Percentiles rank a stretch among this genome's conserved stretches.
Evolutionary conservation across 1,284 basidiomycete species (phyloP).

Genomic region (Coniferiporia weirii): DNA sequence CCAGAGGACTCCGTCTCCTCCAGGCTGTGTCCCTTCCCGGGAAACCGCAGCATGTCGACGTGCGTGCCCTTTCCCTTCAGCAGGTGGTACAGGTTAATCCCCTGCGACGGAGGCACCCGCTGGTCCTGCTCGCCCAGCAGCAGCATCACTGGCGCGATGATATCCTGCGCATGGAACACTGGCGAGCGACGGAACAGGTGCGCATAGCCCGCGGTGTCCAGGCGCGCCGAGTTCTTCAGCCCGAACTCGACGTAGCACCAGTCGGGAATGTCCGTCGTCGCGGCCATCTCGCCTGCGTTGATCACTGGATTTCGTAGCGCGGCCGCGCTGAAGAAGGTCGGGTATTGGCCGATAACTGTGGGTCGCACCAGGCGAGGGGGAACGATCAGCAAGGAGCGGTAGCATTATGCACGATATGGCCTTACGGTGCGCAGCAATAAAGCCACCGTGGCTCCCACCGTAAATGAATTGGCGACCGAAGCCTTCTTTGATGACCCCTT

Average conservation of each 20-base stretch:
- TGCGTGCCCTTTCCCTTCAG: constrained; percentile 42
- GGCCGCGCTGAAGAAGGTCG: constrained; percentile 55
- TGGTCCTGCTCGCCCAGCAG: constrained; percentile 57
- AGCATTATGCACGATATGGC: constrained; percentile 9
- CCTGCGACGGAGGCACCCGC: constrained; percentile 61
- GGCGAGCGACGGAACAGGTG: constrained; percentile 51
- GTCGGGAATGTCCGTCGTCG: constrained; percentile 66
- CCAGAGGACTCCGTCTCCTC: constrained; percentile 56
- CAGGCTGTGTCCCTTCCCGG: constrained; percentile 56
- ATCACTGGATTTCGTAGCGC: constrained; percentile 69
- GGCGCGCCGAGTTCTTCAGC: constrained; percentile 20
- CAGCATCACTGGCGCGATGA: constrained; percentile 52
- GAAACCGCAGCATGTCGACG: constrained; percentile 61
- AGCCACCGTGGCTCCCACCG: constrained; percentile 75
- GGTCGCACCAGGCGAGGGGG: too few relatives aligned
- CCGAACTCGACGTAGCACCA: constrained; percentile 66
- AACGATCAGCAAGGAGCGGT: too few relatives aligned
- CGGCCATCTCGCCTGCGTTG: constrained; percentile 44
- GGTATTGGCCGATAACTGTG: constrained; percentile 59
- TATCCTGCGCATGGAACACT: constrained; percentile 46
- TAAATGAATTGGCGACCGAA: constrained; percentile 48
- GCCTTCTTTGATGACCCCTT: constrained; percentile 42
- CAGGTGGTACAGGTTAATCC: constrained; percentile 58
- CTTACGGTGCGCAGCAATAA: constrained; percentile 57
- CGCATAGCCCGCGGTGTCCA: constrained; percentile 35